Evolutionary conservation across 2,329 filamentous ascomycete genomes (phyloP).

Genomic region (Apiospora koreana): DNA sequence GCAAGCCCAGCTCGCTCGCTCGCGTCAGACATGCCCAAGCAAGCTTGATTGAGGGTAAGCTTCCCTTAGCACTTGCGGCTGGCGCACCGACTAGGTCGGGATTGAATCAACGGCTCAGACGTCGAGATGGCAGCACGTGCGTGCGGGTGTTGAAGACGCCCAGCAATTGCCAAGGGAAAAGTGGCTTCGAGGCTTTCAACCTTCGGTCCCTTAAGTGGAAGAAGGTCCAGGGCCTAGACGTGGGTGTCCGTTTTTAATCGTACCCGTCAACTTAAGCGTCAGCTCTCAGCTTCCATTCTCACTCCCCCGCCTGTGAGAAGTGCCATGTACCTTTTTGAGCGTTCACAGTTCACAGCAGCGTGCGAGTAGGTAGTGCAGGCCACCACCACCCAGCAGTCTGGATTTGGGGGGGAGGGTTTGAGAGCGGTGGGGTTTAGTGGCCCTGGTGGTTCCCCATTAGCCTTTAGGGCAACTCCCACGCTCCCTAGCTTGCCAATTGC

Average conservation of each 20-base stretch:
- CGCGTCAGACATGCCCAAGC: neutral
- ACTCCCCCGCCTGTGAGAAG: neutral
- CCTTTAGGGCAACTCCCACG: neutral
- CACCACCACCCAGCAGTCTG: constrained; percentile 3
- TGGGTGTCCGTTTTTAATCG: neutral
- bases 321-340: neutral
- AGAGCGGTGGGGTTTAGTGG: neutral
- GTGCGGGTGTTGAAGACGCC: neutral
- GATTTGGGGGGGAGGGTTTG: neutral
- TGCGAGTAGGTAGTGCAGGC: neutral
- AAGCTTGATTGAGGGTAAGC: neutral
- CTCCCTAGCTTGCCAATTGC: too few relatives aligned
- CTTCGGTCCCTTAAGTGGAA: constrained; percentile 3
- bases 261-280: neutral
- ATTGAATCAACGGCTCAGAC: neutral
- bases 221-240: neutral
- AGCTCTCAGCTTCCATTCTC: too few relatives aligned
- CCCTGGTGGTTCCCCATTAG: neutral
- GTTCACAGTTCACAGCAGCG: neutral
- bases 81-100: neutral
- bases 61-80: neutral
- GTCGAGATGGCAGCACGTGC: neutral
- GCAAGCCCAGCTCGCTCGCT: neutral
- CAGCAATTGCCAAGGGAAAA: neutral
- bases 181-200: neutral